Evolutionary conservation across 768 basidiomycete genomes (phyloP).

Genomic region (Kwoniella bestiolae): DNA sequence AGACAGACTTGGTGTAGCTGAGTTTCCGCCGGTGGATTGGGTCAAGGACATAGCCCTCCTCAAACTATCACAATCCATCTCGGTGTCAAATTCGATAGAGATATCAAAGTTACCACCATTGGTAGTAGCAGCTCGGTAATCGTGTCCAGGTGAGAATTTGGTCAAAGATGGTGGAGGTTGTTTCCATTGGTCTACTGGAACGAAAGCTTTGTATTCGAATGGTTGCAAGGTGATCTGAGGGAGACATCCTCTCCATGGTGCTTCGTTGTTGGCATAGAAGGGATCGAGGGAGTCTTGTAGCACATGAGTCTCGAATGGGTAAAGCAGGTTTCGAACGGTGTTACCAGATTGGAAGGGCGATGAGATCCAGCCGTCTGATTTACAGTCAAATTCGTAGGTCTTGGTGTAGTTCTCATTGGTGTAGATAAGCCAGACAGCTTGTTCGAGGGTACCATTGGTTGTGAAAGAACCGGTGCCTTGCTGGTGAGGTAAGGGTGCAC

Average conservation of each 20-base stretch:
- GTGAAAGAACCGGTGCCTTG: conserved; percentile 58
- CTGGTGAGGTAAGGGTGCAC: conserved; percentile 63
- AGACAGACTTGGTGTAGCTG: conserved; percentile 64
- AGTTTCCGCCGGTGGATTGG: conserved; percentile 71
- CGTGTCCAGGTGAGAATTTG: conserved; percentile 83
- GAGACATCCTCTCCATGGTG: conserved; percentile 79
- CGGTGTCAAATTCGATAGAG: conserved; percentile 74
- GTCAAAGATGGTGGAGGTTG: conserved; percentile 74
- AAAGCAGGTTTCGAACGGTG: conserved; percentile 72
- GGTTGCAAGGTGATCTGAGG: conserved; percentile 68
- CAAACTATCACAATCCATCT: conserved; percentile 75
- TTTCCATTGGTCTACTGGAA: conserved; percentile 71
- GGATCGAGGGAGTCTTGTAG: conserved; percentile 70
- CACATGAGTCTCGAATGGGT: conserved; percentile 78
- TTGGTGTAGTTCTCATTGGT: conserved; percentile 79
- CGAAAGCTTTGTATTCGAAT: conserved; percentile 80
- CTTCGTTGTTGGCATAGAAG: conserved; percentile 65
- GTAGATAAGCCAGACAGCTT: conserved; percentile 81
- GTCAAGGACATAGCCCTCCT: conserved; percentile 69
- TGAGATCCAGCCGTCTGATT: conserved; percentile 68
- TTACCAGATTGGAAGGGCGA: conserved; percentile 72
- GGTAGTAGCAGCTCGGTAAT: conserved; percentile 68
- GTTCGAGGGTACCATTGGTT: conserved; percentile 63
- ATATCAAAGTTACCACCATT: conserved; percentile 70
- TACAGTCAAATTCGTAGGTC: conserved; percentile 70